Evolutionary conservation across 495 filamentous ascomycete species (phyloP), one percentile per base, ranked within the genome.

Genomic region (Friedmanniomyces simplex): DNA sequence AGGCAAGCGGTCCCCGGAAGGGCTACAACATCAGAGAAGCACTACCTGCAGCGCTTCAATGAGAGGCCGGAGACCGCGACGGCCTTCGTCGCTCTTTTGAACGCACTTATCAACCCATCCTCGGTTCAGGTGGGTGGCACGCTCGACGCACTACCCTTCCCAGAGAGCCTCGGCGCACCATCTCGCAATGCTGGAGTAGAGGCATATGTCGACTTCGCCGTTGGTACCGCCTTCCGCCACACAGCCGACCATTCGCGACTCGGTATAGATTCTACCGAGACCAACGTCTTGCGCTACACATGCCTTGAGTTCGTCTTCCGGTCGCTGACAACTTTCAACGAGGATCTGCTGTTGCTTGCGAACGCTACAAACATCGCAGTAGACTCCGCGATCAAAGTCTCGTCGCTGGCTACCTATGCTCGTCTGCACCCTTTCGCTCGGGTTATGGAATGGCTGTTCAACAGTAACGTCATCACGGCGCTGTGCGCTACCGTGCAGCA

Each of bases 391-490:
- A 84, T 91, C 57, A 76, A 81, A 43, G 74, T 86, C 30, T 84
- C 83, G 2, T 84, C 82, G 20, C 71, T 97, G 25, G 76, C 80
- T 47, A 76, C 76, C 16, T 99, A 99, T 63, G 79, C 89, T 54
- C 79, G 82, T 6, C 77, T 96, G 24, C 93, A 99, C 71, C 89
- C 93, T 10, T 96, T 96, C 63, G 82, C 86, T 20, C 81, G 93
- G 37, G 87, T 90, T 22, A 93, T 95, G 82, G 94, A 97, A 68
- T 97, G 94, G 88, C 77, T 97, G 68, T 96, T 95, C 67, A 95
- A 95, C 63, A 88, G 93, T 61, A 88, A 87, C 60, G 88, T 95
- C 24, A 78, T 95, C 54, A 77, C 77, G 59, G 81, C 82, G 21
- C 69, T 99, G 14, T 89, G 96, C 66, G 76, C 81, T 50, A 81